A percentile compares a stretch with the other conserved stretches of the same genome.
These are phyloP conservation scores for Torulaspora gathmanii DNA, from an alignment of 805 yeast species.

Conservation along the genomic window DNA sequence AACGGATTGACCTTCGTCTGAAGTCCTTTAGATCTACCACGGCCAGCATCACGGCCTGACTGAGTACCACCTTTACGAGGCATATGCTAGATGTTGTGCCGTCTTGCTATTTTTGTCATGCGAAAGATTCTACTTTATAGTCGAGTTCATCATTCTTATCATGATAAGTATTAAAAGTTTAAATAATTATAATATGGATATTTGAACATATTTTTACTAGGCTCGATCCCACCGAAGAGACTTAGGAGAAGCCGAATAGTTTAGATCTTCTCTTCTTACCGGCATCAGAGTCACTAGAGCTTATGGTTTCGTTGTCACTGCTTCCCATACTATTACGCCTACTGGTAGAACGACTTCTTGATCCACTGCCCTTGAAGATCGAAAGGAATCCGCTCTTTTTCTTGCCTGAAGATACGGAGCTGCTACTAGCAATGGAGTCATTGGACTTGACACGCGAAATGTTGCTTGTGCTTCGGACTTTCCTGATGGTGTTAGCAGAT, in stretches of 20 bases:
- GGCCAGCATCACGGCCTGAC: neutral
- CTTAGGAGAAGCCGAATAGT: constrained; percentile 16
- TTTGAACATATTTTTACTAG: neutral
- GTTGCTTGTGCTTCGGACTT: constrained; percentile 24
- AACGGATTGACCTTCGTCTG: constrained; percentile 32
- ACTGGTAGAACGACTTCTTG: constrained; percentile 20
- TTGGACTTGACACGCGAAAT: constrained; percentile 16
- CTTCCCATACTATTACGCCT: constrained; percentile 21
- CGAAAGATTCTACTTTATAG: neutral
- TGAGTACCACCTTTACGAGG: neutral
- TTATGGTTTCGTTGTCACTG: constrained; percentile 10
- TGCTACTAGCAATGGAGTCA: constrained; percentile 12
- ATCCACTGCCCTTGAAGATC: constrained; percentile 16
- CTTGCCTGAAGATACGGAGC: constrained; percentile 8
- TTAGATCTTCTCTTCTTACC: constrained; percentile 16
- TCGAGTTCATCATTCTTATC: neutral
- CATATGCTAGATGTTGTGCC: neutral
- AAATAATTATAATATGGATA: neutral
- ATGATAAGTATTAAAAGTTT: neutral
- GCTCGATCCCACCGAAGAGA: too few relatives aligned
- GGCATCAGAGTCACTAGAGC: constrained; percentile 3
- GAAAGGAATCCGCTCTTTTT: constrained; percentile 19
- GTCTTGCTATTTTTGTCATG: neutral
- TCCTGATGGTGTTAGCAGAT: constrained; percentile 14
- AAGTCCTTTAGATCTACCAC: constrained; percentile 22